Evolutionary conservation across 2,329 filamentous ascomycete species (phyloP).

Genomic region (Lasiodiplodia theobromae): DNA sequence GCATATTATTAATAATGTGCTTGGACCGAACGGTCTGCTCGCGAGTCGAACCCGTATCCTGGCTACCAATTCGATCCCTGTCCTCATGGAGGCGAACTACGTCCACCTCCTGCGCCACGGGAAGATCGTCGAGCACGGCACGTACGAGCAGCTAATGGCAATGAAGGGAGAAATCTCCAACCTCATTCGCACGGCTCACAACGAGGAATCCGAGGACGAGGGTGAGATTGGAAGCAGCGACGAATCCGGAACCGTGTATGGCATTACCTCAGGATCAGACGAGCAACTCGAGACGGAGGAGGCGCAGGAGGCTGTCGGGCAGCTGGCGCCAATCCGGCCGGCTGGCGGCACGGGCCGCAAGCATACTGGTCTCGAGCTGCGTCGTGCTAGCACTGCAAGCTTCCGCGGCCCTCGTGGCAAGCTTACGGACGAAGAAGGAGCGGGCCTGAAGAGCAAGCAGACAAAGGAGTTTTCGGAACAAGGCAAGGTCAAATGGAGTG

Average conservation of each 20-base stretch:
- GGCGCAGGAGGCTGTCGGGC: conserved; percentile 74
- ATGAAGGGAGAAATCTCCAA: conserved; percentile 92
- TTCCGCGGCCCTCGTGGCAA: conserved; percentile 88
- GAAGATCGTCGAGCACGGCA: conserved; percentile 83
- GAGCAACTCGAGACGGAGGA: conserved; percentile 64
- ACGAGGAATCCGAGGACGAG: conserved; percentile 54
- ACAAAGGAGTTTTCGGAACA: conserved; percentile 89
- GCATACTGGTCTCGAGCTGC: conserved; percentile 71
- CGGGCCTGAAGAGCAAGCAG: conserved; percentile 78
- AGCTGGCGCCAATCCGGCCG: conserved; percentile 76
- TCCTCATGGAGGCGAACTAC: conserved; percentile 87
- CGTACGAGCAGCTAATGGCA: conserved; percentile 87
- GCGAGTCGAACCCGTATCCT: conserved; percentile 87
- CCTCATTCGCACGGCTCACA: conserved; percentile 78
- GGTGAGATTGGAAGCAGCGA: conserved; percentile 67
- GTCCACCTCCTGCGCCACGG: conserved; percentile 86
- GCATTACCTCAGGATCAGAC: conserved; percentile 53
- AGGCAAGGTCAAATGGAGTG: conserved; percentile 97
- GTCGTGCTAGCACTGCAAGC: conserved; percentile 89
- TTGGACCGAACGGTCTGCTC: conserved; percentile 84
- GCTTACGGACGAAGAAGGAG: conserved; percentile 81
- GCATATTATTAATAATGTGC: conserved; percentile 92
- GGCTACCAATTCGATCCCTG: conserved; percentile 93
- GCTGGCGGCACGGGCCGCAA: conserved; percentile 65
- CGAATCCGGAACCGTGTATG: conserved; percentile 69